Evolutionary conservation across 495 filamentous ascomycete genomes (phyloP), one percentile per base, ranked within the genome.

Genomic region (Penicillium bovifimosum): DNA sequence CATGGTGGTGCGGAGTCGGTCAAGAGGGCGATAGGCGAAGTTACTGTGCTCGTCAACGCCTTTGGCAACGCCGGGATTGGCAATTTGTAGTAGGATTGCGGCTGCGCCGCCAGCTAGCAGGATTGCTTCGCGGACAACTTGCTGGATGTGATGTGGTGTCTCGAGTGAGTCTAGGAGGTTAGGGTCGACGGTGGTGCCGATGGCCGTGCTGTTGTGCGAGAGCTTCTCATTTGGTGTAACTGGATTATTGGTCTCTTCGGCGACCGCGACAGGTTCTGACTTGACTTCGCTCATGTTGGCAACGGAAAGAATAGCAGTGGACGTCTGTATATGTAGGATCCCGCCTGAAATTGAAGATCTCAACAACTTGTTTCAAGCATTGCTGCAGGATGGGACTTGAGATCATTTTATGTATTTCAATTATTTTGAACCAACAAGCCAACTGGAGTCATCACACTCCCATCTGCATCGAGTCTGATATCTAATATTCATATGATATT

Each of bases 1-100:
- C 67, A 76, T 71, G 3, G 68, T 75, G 0, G 72, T 70, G 5
- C 70, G 69, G 6, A 76, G 69, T 9, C 69, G 63, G 49, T 76
- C 71, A 17, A 68, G 27, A 1, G 67, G 69, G 6, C 71, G 63
- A 52, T 68, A 66, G 6, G 64, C 61, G 39, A 75, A 75, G 52
- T 74, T 71, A 65, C 69, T 72, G 50, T 73, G 64, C 39, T 58
- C 38, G 45, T 66, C 42, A 6, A 68, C 65, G 2, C 61, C 65
- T 38, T 61, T 61, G 6, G 41, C 72, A 10, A 75, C 66, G n/a
- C 67, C 68, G 1, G 73, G 69, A 29, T 66, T 61, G 44, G 73
- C 72, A 2, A 75, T 55, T 42, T 76, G 71, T 0, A 75, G 55
- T 5, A 75, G 57, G 31, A 76, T 68, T 1, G 72, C 69, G 6